Percentiles rank a stretch among this genome's conserved stretches.
Conservation (phyloP, 495 filamentous ascomycete genomes). For the Pyronema omphalodes region DNA sequence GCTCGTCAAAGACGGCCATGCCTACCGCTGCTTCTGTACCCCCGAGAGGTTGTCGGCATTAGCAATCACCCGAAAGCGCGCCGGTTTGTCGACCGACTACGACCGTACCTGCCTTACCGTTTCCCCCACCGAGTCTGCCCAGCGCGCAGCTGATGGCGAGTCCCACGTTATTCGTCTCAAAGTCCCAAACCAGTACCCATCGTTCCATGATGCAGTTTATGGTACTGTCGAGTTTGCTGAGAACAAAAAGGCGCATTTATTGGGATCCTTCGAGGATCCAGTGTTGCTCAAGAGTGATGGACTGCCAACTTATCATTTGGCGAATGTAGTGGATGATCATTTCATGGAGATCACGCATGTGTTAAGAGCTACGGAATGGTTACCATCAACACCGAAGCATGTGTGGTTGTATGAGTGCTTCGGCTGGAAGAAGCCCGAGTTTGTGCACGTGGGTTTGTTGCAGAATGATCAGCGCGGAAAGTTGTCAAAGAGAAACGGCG, state of each 20-base stretch:
- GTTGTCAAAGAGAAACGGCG: slow-evolving; percentile 68
- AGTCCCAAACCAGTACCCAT: slow-evolving; percentile 37
- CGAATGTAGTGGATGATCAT: slow-evolving; percentile 92
- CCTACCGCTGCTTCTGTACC: slow-evolving; percentile 87
- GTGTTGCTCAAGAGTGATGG: slow-evolving; percentile 82
- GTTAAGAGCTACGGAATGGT: slow-evolving; percentile 76
- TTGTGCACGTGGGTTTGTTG: slow-evolving; percentile 78
- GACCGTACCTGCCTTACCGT: slow-evolving; percentile 58
- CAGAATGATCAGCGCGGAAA: slow-evolving; percentile 59
- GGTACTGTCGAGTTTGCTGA: slow-evolving; percentile 37
- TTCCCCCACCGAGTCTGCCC: slow-evolving; percentile 45
- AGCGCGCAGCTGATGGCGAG: slow-evolving; percentile 47
- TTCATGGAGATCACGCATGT: slow-evolving; percentile 91
- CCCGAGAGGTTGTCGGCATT: slow-evolving; percentile 46
- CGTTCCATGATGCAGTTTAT: slow-evolving; percentile 61
- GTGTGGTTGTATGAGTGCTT: slow-evolving; percentile 74
- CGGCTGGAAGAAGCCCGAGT: slow-evolving; percentile 63
- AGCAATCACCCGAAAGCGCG: slow-evolving; percentile 38
- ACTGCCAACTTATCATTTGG: slow-evolving; percentile 86
- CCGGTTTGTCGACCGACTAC: slow-evolving; percentile 49
- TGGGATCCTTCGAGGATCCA: slow-evolving; percentile 45
- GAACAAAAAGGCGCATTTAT: slow-evolving; percentile 24
- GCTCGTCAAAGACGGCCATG: slow-evolving; percentile 51
- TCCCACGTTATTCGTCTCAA: slow-evolving; percentile 61
- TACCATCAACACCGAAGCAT: slow-evolving; percentile 82